These are phyloP conservation scores for Fusarium goolgardi DNA, from an alignment of 2,329 filamentous ascomycete genomes.

Conservation along the genomic window DNA sequence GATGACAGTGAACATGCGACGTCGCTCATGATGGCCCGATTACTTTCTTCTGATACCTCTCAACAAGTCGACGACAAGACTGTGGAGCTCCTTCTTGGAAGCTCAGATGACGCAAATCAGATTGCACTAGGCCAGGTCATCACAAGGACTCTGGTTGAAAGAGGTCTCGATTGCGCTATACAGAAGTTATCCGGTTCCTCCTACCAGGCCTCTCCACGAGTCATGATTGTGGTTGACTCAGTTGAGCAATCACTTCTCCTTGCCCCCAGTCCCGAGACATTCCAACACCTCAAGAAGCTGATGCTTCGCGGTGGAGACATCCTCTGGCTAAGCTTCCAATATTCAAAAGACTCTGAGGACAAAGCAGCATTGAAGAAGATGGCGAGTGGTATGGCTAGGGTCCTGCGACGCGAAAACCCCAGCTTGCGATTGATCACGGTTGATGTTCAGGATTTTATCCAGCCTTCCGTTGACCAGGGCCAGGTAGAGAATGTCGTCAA, in stretches of 20 bases:
- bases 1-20: neutral
- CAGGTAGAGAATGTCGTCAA: neutral
- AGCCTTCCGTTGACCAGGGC: neutral
- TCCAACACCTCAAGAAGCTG: neutral
- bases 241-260: conserved; percentile 3
- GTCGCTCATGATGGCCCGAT: neutral
- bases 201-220: neutral
- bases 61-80: neutral
- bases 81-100: neutral
- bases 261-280: neutral
- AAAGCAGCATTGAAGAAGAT: conserved; percentile 6
- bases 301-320: conserved; percentile 3
- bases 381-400: conserved; percentile 10
- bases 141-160: neutral
- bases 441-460: neutral
- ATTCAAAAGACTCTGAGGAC: neutral
- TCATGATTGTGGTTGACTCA: conserved; percentile 2
- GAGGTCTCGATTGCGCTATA: neutral
- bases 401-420: conserved; percentile 12
- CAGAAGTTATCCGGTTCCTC: neutral
- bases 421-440: conserved; percentile 6
- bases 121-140: neutral
- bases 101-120: neutral
- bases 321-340: conserved; percentile 10
- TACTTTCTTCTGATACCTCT: neutral